Evolutionary conservation across 768 basidiomycete genomes (phyloP).

Genomic region (Cystobasidium tubakii): DNA sequence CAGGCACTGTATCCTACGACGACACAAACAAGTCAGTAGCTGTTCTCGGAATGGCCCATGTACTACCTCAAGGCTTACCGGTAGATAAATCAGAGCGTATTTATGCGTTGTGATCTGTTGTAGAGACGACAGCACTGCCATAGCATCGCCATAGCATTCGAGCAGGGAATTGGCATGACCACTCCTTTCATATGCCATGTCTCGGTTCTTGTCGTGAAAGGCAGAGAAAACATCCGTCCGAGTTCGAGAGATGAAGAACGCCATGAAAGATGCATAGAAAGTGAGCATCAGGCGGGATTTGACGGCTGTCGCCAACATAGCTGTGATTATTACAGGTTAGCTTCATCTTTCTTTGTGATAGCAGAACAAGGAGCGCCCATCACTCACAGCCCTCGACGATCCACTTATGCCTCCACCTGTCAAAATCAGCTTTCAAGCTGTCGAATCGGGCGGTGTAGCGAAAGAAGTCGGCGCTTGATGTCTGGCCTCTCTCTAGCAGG

Average conservation of each 20-base stretch:
- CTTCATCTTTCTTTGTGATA: no score
- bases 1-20: conserved; percentile 3
- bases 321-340: not conserved
- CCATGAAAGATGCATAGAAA: conserved; percentile 24
- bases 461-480: conserved; percentile 1
- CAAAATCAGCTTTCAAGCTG: not conserved
- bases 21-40: not conserved
- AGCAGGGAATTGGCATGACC: not conserved
- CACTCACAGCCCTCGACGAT: conserved; percentile 3
- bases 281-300: conserved; percentile 9
- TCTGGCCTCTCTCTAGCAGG: not conserved
- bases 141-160: conserved; percentile 9
- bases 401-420: conserved; percentile 7
- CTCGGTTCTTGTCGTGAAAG: not conserved
- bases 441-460: conserved; percentile 2
- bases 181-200: not conserved
- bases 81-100: not conserved
- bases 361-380: not conserved
- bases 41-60: no score
- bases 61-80: no score
- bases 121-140: not conserved
- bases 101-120: not conserved
- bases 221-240: not conserved
- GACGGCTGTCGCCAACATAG: not conserved
- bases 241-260: conserved; percentile 15